A percentile compares a stretch with the other conserved stretches of the same genome.
These are phyloP conservation scores for Aspergillus quadricinctus DNA, from an alignment of 2,329 filamentous ascomycete species.

Conservation along the genomic window DNA sequence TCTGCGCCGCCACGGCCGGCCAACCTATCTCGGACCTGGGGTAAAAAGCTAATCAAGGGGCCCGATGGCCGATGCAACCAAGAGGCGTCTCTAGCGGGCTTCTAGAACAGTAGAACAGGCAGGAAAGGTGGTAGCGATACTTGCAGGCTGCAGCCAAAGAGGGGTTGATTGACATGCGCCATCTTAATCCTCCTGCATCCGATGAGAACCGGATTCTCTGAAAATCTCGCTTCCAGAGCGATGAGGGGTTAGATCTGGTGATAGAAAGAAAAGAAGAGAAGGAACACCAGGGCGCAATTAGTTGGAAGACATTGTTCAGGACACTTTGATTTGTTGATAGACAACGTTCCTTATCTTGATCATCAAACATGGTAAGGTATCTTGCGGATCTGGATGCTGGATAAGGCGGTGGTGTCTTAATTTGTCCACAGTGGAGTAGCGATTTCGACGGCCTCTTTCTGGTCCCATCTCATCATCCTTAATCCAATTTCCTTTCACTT, in stretches of 20 bases:
- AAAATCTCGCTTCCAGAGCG: slow-evolving; percentile 5
- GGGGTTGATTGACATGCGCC: slow-evolving; percentile 15
- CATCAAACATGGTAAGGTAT: not conserved
- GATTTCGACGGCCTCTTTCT: not conserved
- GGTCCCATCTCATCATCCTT: not conserved
- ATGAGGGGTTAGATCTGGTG: slow-evolving; percentile 8
- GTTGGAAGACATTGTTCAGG: not conserved
- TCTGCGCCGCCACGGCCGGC: not conserved
- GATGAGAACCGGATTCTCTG: slow-evolving; percentile 14
- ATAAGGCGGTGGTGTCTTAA: not conserved
- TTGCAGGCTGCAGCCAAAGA: slow-evolving; percentile 8
- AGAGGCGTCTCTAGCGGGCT: slow-evolving; percentile 13
- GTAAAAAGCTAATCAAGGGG: slow-evolving; percentile 19
- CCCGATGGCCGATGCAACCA: slow-evolving; percentile 8
- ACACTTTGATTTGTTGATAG: slow-evolving; percentile 11
- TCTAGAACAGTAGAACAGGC: slow-evolving; percentile 16
- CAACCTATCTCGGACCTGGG: slow-evolving; percentile 24
- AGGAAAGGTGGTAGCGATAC: slow-evolving; percentile 14
- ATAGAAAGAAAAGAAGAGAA: slow-evolving; percentile 1
- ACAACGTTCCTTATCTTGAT: slow-evolving; percentile 9
- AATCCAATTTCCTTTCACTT: not conserved
- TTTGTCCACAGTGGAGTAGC: not conserved
- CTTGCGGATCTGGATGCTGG: not conserved
- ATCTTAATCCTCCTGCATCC: slow-evolving; percentile 9
- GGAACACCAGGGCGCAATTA: slow-evolving; percentile 2